These are phyloP conservation scores for Viridothelium virens DNA, from an alignment of 495 filamentous ascomycete species.

Conservation along the genomic window DNA sequence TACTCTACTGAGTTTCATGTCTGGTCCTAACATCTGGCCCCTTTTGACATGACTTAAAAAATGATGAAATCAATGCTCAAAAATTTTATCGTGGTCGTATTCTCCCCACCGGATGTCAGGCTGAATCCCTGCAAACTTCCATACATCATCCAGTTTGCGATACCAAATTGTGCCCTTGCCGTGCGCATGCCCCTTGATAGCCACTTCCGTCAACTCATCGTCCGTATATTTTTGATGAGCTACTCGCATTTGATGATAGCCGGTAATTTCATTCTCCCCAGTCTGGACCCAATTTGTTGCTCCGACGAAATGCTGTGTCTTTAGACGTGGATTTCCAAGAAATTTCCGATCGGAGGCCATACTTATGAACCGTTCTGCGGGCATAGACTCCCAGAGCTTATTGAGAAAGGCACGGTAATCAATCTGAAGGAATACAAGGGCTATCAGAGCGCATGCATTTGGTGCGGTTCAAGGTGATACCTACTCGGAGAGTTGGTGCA, in stretches of 20 bases:
- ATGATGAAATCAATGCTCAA: constrained; percentile 19
- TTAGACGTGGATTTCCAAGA: constrained; percentile 61
- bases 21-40: neutral
- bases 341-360: constrained; percentile 62
- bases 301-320: constrained; percentile 72
- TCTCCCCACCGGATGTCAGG: constrained; percentile 67
- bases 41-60: neutral
- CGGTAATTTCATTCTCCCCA: constrained; percentile 58
- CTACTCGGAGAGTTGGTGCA: constrained; percentile 57
- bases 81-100: constrained; percentile 53
- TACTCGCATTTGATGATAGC: constrained; percentile 70
- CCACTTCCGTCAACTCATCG: constrained; percentile 41
- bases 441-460: constrained; percentile 17
- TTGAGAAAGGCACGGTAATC: constrained; percentile 71
- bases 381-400: constrained; percentile 63
- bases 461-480: constrained; percentile 16
- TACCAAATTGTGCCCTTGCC: constrained; percentile 66
- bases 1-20: neutral
- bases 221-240: constrained; percentile 62
- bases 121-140: constrained; percentile 73
- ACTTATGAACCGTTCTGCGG: constrained; percentile 59
- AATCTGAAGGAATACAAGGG: constrained; percentile 35
- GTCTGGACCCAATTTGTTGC: constrained; percentile 63
- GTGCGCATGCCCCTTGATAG: constrained; percentile 61
- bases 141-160: constrained; percentile 63